Conservation (phyloP, 139 green algal genomes). For the Desmodesmus armatus region DNA sequence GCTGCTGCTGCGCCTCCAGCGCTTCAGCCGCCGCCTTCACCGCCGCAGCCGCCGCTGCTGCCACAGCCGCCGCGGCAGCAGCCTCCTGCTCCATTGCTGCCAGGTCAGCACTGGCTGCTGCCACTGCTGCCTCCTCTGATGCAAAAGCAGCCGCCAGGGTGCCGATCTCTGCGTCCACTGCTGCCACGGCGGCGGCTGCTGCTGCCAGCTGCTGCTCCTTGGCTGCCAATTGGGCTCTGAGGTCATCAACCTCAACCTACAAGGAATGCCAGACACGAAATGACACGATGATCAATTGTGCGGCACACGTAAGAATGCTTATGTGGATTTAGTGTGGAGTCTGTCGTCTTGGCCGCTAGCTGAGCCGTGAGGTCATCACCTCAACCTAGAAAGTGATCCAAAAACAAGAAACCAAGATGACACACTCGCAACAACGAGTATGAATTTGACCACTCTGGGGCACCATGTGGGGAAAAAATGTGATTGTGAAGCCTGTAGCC, state of each 20-base stretch:
- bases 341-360: too few relatives aligned
- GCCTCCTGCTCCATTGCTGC: not conserved
- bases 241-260: constrained; percentile 51
- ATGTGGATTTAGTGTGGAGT: too few relatives aligned
- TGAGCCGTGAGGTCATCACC: too few relatives aligned
- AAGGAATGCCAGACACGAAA: not conserved
- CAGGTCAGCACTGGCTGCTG: constrained; percentile 5
- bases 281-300: not conserved
- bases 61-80: constrained; percentile 1
- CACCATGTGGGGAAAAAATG: too few relatives aligned
- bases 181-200: constrained; percentile 6
- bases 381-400: too few relatives aligned
- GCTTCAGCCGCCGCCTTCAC: not conserved
- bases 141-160: constrained; percentile 17
- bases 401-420: too few relatives aligned
- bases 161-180: not conserved
- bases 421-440: too few relatives aligned
- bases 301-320: not conserved
- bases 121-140: constrained; percentile 41
- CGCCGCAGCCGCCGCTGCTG: constrained; percentile 1
- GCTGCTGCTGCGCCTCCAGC: constrained; percentile 32
- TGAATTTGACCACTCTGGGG: too few relatives aligned
- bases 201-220: constrained; percentile 45
- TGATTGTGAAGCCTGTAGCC: too few relatives aligned
- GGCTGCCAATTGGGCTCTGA: constrained; percentile 33